Conservation (phyloP, 495 filamentous ascomycete species). For the Apiosordaria backusii region DNA sequence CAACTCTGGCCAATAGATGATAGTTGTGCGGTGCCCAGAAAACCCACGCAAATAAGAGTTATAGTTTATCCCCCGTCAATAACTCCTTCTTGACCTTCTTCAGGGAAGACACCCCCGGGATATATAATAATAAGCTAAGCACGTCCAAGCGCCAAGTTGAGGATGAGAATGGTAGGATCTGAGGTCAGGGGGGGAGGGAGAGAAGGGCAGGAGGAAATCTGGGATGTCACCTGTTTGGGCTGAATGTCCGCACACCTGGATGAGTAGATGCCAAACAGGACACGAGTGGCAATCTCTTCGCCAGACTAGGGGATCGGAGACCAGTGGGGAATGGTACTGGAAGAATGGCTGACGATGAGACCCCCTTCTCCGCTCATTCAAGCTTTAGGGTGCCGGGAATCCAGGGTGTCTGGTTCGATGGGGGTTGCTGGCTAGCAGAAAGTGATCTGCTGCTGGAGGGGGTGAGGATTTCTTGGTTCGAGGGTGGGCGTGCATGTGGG, state of each 20-base stretch:
- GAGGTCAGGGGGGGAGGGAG: background rate
- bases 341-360: conserved; percentile 13
- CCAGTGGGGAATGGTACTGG: conserved; percentile 9
- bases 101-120: conserved; percentile 16
- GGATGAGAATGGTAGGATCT: background rate
- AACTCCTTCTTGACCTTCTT: conserved; percentile 17
- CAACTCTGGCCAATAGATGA: conserved; percentile 14
- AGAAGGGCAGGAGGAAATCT: background rate
- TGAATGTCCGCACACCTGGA: conserved; percentile 24
- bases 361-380: conserved; percentile 7
- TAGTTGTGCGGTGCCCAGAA: conserved; percentile 15
- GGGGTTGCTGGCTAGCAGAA: conserved; percentile 13
- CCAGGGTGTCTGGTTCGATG: conserved; percentile 22
- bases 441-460: conserved; percentile 20
- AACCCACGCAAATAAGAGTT: conserved; percentile 18
- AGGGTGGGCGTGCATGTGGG: conserved; percentile 30
- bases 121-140: conserved; percentile 12
- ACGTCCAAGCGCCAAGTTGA: background rate
- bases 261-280: conserved; percentile 15
- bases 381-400: conserved; percentile 16
- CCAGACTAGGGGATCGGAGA: conserved; percentile 7
- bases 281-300: conserved; percentile 27
- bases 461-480: conserved; percentile 23
- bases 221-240: conserved; percentile 18
- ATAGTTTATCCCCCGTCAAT: conserved; percentile 22